Conservation (phyloP, 2,329 filamentous ascomycete genomes). For the Ophiocordyceps camponoti-floridani region DNA sequence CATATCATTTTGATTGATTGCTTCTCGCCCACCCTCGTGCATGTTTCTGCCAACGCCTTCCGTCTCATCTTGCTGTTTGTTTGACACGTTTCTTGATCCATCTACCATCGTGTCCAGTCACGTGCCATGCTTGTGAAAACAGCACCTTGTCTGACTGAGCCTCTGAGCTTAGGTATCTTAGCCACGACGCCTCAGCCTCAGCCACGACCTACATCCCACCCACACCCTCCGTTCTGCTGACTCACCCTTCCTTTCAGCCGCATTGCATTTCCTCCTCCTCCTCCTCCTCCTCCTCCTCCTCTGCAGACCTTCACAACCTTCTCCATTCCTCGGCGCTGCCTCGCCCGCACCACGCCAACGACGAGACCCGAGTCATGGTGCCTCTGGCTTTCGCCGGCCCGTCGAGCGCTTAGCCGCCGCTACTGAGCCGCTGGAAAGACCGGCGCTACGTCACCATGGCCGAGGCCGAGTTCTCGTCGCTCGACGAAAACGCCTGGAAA, state of each 20-base stretch:
- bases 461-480: conserved; percentile 15
- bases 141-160: too few relatives aligned
- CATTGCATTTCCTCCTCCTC: neutral
- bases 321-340: neutral
- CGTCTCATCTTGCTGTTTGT: too few relatives aligned
- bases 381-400: neutral
- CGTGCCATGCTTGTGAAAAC: too few relatives aligned
- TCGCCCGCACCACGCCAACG: too few relatives aligned
- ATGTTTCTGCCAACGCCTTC: too few relatives aligned
- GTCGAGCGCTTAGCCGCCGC: neutral
- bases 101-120: too few relatives aligned
- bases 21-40: too few relatives aligned
- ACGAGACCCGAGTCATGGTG: neutral
- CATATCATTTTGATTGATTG: too few relatives aligned
- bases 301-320: neutral
- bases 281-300: neutral
- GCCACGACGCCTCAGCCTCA: too few relatives aligned
- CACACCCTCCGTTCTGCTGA: neutral
- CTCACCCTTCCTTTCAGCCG: neutral
- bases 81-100: too few relatives aligned
- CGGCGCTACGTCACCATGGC: conserved; percentile 12
- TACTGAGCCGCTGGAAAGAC: neutral
- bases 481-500: conserved; percentile 18
- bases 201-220: too few relatives aligned
- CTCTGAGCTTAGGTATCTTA: too few relatives aligned